phyloP scores from a whole-genome alignment of 208 protist species.

The Acanthamoeba rhysodes region DNA sequence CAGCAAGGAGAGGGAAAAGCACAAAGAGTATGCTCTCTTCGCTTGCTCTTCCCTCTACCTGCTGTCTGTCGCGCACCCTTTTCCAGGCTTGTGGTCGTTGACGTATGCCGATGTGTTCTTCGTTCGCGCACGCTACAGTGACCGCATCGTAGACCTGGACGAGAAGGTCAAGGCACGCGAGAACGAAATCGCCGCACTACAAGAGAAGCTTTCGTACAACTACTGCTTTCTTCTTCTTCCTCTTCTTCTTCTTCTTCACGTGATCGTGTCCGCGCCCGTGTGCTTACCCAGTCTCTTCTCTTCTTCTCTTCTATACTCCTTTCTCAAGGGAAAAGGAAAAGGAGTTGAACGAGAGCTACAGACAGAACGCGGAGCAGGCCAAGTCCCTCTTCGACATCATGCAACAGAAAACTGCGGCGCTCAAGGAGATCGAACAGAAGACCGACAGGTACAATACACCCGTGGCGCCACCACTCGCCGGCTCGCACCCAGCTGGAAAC shows the following conservation, averaged over 20 bases:
- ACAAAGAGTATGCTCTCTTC: conserved; percentile 11
- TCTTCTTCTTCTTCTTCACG: neutral
- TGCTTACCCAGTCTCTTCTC: neutral
- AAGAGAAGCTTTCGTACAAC: neutral
- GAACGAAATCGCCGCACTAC: neutral
- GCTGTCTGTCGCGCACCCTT: neutral
- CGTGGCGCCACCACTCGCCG: neutral
- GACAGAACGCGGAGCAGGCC: conserved; percentile 38
- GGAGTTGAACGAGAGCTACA: conserved; percentile 37
- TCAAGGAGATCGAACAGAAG: conserved; percentile 1
- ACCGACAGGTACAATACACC: neutral
- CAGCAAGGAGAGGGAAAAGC: conserved; percentile 23
- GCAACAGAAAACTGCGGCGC: neutral
- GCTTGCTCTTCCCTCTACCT: too few species aligned
- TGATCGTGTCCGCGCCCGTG: neutral
- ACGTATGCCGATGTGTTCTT: neutral
- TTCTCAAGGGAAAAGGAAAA: conserved; percentile 1
- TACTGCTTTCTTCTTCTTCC: neutral
- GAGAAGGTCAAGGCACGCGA: neutral
- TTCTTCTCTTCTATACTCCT: neutral
- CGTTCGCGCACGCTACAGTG: neutral
- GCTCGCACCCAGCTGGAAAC: neutral
- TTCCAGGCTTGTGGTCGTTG: neutral
- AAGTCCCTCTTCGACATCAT: conserved; percentile 23
- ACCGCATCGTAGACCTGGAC: conserved; percentile 10